These are phyloP conservation scores for Claviceps africana DNA, from an alignment of 2,329 filamentous ascomycete genomes.

Conservation along the genomic window DNA sequence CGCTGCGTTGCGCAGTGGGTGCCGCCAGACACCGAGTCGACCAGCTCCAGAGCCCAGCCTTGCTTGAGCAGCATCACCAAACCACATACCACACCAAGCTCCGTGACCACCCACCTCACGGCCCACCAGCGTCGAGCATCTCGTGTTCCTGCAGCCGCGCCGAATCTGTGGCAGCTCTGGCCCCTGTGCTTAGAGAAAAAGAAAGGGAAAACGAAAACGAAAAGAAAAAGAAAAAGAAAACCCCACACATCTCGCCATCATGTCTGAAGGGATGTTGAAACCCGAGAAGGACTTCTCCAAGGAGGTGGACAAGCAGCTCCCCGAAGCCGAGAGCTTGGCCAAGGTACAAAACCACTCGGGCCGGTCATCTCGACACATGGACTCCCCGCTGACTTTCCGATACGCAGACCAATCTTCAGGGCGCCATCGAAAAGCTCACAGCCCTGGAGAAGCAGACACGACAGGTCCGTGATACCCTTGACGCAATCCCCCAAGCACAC, in stretches of 20 bases:
- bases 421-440: constrained; percentile 85
- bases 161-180: not conserved
- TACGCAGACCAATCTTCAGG: constrained; percentile 58
- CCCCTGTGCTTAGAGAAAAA: not conserved
- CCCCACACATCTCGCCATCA: constrained; percentile 23
- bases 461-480: constrained; percentile 48
- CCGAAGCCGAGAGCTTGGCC: constrained; percentile 79
- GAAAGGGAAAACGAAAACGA: not conserved
- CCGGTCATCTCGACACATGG: constrained; percentile 21
- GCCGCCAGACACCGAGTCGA: constrained; percentile 3
- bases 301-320: constrained; percentile 82
- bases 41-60: constrained; percentile 9
- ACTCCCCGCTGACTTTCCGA: constrained; percentile 5
- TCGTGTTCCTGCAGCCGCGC: not conserved
- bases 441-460: constrained; percentile 90
- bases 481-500: constrained; percentile 8
- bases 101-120: not conserved
- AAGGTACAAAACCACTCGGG: constrained; percentile 38
- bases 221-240: not conserved
- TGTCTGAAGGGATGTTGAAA: constrained; percentile 76
- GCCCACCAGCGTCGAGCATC: not conserved
- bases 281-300: constrained; percentile 98
- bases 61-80: not conserved
- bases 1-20: constrained; percentile 15
- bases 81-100: not conserved